Base-by-base conservation (phyloP, 768 basidiomycete species). In the Lactarius hatsudake region DNA sequence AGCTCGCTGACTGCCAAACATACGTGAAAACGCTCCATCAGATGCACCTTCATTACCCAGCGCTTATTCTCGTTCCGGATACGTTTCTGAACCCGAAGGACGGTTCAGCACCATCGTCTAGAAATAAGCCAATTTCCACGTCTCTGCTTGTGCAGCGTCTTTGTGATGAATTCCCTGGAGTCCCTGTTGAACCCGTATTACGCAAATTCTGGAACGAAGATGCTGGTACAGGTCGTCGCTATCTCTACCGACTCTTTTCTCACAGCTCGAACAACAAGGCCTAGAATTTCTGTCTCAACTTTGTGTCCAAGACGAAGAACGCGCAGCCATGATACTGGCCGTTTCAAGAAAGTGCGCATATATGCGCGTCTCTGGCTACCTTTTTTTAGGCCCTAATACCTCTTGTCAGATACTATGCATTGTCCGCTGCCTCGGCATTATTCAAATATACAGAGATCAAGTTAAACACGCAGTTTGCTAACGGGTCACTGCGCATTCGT, bases 1-100 rank as follows among this genome's bases (percentile, higher is more conserved):
- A 96, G 92, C 81, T 94, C 36, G 86, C 89, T 42, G 95, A 97
- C 74, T 89, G 89, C 65, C 87, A 91, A 64, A 94, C 94, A 17
- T 96, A 94, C 69, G 88, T 93, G 66, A 94, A 94, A 76, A 91
- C 92, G 0, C 76, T 94, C 23, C 91, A 94, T 73, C 92, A 94
- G 69, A 87, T 94, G 86, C 87, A 91, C 72, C 75, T 93, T 12
- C 89, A 94, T 70, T 80, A 78, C 5, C 94, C 94, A 0, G 80
- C 77, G 13, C 79, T 88, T 28, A 81, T 96, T 43, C 81, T 96
- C 20, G 85, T 96, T 26, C 93, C 93, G 2, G 92, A 95, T 74
- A 94, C 90, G 0, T 92, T 89, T 74, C 72, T 93, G 42, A 85
- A 88, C 18, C 72, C 82, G 0, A 74, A 81, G n/a, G 89, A 88